These are phyloP conservation scores for Daldinia concentrica DNA, from an alignment of 495 filamentous ascomycete genomes.

Conservation along the genomic window DNA sequence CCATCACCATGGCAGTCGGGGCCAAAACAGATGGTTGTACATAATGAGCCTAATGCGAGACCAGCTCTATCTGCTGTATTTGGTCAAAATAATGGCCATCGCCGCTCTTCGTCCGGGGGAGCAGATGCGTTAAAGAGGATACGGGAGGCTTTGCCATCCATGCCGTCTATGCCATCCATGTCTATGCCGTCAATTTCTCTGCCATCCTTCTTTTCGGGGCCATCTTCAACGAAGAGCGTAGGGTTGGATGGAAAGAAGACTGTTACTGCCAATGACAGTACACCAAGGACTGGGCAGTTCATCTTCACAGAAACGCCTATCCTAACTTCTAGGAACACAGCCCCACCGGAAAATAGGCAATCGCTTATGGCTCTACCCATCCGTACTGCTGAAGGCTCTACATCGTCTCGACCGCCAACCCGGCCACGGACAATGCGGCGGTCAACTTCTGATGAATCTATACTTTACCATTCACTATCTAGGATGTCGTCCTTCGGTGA, in stretches of 20 bases:
- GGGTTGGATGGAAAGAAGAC: constrained; percentile 36
- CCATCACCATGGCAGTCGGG: constrained; percentile 64
- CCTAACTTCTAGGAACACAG: constrained; percentile 29
- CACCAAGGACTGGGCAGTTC: constrained; percentile 40
- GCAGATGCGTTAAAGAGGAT: constrained; percentile 58
- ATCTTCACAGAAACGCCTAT: constrained; percentile 39
- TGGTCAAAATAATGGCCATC: constrained; percentile 43
- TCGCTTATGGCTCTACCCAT: constrained; percentile 47
- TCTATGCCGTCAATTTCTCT: constrained; percentile 62
- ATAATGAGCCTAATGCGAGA: constrained; percentile 41
- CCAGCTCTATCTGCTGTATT: constrained; percentile 54
- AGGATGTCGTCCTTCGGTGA: constrained; percentile 85
- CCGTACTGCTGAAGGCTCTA: constrained; percentile 23
- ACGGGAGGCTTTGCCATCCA: constrained; percentile 61
- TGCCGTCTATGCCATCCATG: constrained; percentile 40
- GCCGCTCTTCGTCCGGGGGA: constrained; percentile 53
- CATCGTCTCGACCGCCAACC: constrained; percentile 39
- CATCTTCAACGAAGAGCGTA: constrained; percentile 37
- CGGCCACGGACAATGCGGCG: constrained; percentile 59
- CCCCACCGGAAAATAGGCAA: constrained; percentile 45
- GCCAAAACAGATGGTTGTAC: constrained; percentile 54
- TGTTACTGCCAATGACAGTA: constrained; percentile 18
- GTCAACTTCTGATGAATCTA: constrained; percentile 78
- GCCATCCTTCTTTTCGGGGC: constrained; percentile 58
- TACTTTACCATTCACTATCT: constrained; percentile 74